Base-by-base conservation (phyloP, 148 eudicot species). In the Salicornia ramosissima region DNA sequence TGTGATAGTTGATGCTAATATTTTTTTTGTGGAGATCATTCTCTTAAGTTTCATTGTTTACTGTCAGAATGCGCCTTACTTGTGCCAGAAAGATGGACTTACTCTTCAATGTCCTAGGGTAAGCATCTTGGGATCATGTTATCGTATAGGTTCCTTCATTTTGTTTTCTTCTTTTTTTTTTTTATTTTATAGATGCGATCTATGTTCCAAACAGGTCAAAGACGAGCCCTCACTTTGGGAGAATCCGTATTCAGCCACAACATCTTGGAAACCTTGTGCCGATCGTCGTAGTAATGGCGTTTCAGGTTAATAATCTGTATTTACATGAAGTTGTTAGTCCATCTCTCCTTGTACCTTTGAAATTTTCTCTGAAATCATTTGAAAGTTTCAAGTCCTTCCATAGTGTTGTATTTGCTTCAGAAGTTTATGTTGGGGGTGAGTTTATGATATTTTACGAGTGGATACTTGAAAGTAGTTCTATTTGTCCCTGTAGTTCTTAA, bases 211-310 rank as follows among this genome's bases (percentile, higher is more conserved):
- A 70, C 78, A 94, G 99, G 99, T 89, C 39, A 88, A 90, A 77
- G 99, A 94, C 71, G 63, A 83, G 19, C 84, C 96, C 69, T 90
- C 97, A 7, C 86, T 90, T 3, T 90, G 99, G 99, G 99, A 94
- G 80, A 94, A 94, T 79, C 99, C 99, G 68, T 69, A 79, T 69
- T 82, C 97, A 57, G 96, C 99, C 64, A 90, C 92, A 36, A 94
- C 97, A 13, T 90, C 99, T 24, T 94, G 99, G 97, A 94, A 90
- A 79, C 84, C 99, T 33, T 94, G 97, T 81, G 97, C 97, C 25
- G 97, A 88, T 76, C 88, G 92, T 30, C 87, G 63, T 21, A 82
- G 49, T 76, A 79, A 78, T 64, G 84, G 81, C 77, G 69, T 87
- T 71, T 80, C 96, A 87, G 92, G 99, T 94, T 70, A 31, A 31